Conservation (phyloP, 2,329 filamentous ascomycete species). For the Microdochium trichocladiopsis region DNA sequence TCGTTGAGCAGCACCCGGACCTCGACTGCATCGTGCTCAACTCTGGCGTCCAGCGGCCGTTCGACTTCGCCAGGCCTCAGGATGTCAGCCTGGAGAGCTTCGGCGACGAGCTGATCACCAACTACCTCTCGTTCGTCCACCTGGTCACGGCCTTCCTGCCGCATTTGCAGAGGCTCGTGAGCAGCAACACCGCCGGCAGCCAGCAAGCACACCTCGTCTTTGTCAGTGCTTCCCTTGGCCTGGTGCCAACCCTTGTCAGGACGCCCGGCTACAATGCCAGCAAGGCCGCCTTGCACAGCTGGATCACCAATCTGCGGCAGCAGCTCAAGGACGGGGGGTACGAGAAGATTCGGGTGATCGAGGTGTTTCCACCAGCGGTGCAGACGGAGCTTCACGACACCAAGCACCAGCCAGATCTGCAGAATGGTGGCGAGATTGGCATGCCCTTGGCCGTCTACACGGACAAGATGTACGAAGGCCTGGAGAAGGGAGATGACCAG, state of each 20-base stretch:
- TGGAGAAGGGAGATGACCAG: conserved; percentile 28
- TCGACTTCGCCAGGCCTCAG: conserved; percentile 34
- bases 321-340: conserved; percentile 29
- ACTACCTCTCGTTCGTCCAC: conserved; percentile 35
- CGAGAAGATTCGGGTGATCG: conserved; percentile 25
- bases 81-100: conserved; percentile 28
- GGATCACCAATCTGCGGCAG: conserved; percentile 34
- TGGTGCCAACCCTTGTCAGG: conserved; percentile 32
- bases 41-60: conserved; percentile 36
- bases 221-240: conserved; percentile 18
- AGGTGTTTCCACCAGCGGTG: conserved; percentile 33
- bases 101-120: conserved; percentile 32
- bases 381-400: conserved; percentile 37
- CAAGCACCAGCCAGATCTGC: conserved; percentile 28
- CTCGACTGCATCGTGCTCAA: conserved; percentile 45
- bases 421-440: conserved; percentile 32
- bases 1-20: conserved; percentile 30
- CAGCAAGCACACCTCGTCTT: conserved; percentile 14
- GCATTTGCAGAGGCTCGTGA: conserved; percentile 21
- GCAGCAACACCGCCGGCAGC: neutral
- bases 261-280: conserved; percentile 39
- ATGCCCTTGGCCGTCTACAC: conserved; percentile 39
- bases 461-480: conserved; percentile 27
- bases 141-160: conserved; percentile 37
- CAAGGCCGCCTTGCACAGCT: conserved; percentile 40